phyloP scores from a whole-genome alignment of 148 eudicot genomes.

The Persicaria tinctoria region DNA sequence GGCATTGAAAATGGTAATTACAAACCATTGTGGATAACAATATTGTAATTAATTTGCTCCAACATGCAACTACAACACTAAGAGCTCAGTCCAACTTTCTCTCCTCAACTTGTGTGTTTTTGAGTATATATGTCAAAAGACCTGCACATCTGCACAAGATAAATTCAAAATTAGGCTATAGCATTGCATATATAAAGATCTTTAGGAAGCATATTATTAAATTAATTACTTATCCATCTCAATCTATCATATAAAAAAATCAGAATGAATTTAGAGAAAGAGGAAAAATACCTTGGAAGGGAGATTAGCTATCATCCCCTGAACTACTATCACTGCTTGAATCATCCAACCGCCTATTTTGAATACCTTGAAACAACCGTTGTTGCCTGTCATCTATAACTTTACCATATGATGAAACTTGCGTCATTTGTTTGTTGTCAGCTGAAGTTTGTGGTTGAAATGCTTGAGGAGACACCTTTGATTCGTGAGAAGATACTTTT shows the following conservation, averaged over 20 bases:
- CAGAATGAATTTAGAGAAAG: background rate
- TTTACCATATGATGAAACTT: background rate
- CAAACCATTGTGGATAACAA: background rate
- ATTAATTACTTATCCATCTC: background rate
- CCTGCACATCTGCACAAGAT: background rate
- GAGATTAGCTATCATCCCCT: conserved; percentile 6
- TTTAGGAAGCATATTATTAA: background rate
- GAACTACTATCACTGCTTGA: conserved; percentile 9
- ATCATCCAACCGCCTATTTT: conserved; percentile 3
- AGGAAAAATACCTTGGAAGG: background rate
- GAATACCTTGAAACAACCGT: background rate
- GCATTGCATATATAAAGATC: too few species aligned
- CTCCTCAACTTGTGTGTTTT: background rate
- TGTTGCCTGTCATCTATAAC: conserved; percentile 2
- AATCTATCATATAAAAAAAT: too few species aligned
- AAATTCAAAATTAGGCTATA: too few species aligned
- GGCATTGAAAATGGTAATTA: background rate
- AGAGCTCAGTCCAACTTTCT: background rate
- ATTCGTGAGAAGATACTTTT: background rate
- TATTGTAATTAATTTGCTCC: background rate
- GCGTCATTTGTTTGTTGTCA: background rate
- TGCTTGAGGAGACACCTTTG: background rate
- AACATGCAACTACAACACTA: background rate
- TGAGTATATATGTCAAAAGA: background rate
- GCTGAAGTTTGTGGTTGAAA: background rate